Evolutionary conservation across 208 protist species (phyloP).

Genomic region (Acanthamoeba healyi): DNA sequence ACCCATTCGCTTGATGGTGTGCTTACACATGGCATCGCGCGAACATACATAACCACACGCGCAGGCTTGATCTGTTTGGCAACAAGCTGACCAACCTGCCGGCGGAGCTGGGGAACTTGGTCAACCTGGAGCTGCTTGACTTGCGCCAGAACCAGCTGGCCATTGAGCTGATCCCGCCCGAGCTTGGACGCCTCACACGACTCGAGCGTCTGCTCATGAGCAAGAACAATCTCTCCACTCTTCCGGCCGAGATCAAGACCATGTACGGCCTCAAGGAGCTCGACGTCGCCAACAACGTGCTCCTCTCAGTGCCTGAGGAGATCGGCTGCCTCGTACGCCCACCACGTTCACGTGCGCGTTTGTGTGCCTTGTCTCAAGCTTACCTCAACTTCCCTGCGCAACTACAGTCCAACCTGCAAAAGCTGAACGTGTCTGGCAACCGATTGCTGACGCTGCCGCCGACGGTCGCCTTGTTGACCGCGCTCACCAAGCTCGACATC

Average conservation of each 20-base stretch:
- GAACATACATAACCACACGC: background rate
- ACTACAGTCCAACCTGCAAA: conserved; percentile 70
- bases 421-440: conserved; percentile 84
- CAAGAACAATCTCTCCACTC: conserved; percentile 73
- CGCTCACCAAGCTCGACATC: conserved; percentile 78
- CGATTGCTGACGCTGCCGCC: conserved; percentile 80
- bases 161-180: conserved; percentile 59
- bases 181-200: conserved; percentile 54
- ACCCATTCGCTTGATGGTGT: background rate
- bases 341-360: background rate
- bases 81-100: conserved; percentile 82
- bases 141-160: conserved; percentile 71
- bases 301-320: conserved; percentile 52
- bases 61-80: conserved; percentile 76
- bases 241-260: conserved; percentile 73
- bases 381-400: background rate
- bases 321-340: conserved; percentile 62
- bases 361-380: conserved; percentile 22
- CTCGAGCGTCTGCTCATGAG: conserved; percentile 60
- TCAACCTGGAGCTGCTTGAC: conserved; percentile 70
- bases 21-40: background rate
- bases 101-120: conserved; percentile 79
- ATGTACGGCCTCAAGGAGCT: conserved; percentile 70
- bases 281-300: conserved; percentile 60
- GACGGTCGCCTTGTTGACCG: conserved; percentile 69